Evolutionary conservation across 2,329 filamentous ascomycete genomes (phyloP), one percentile per base, ranked within the genome.

Genomic region (Aspergillus novofumigatus): DNA sequence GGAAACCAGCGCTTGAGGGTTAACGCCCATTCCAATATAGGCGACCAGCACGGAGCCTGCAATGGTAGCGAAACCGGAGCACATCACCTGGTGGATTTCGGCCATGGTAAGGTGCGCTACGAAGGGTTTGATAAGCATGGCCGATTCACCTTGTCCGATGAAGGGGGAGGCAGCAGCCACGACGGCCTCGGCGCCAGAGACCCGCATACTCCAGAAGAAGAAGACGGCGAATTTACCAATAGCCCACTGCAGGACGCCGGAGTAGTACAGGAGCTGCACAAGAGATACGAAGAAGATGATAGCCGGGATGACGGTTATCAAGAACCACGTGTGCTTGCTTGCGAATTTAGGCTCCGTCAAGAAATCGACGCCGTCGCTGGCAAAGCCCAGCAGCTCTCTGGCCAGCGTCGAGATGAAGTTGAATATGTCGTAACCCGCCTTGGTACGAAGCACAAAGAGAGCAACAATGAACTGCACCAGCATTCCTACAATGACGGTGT

Each of bases 251-350:
- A 96, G 78, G 61, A 92, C 80, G 2, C 89, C 89, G 65, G 86
- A 81, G 79, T 92, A 89, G 79, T 90, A 95, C 47, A 95, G 76
- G 14, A 96, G 84, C 75, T 95, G 90, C 26, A 96, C 91, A n/a
- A 96, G 81, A 1, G 92, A 86, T 57, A 96, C 89, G 84, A 97
- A 96, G 85, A 96, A 97, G 78, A 96, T 91, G 75, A 97, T 95
- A 67, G 92, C 87, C 0, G 92, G 91, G n/a, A 95, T 82, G 60
- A 96, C 91, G 51, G 81, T 79, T 51, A 88, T 81, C 61, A 96
- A 80, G 83, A 96, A 96, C 83, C 83, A 91, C 3, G 67, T 51
- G n/a, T 70, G 69, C 1, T 80, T 3, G 78, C 69, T 5, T 80
- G 78, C 7, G 49, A 74, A 73, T 2, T 73, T 71, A 0, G 65